A percentile compares a stretch with the other conserved stretches of the same genome.
Conservation (phyloP, 1,139 yeast species). For the Suhomyces taliae region DNA sequence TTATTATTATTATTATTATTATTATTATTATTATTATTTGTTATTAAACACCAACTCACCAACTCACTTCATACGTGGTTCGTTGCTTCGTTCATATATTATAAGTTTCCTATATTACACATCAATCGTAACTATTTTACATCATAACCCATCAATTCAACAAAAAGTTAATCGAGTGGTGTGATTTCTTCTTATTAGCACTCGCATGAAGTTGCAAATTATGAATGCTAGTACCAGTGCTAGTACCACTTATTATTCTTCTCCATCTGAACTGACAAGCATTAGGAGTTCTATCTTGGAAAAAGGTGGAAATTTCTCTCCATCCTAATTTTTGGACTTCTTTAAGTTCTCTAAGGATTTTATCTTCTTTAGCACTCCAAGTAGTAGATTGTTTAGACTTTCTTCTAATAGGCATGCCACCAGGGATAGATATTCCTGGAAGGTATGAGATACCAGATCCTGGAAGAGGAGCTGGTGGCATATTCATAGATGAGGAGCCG, state of each 20-base stretch:
- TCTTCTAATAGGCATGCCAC: constrained; percentile 9
- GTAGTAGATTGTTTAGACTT: constrained; percentile 38
- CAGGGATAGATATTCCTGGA: constrained; percentile 8
- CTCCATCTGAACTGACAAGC: constrained; percentile 53
- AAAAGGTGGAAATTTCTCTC: constrained; percentile 46
- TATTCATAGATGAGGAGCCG: constrained; percentile 1
- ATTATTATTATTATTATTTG: too few species aligned
- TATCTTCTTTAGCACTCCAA: constrained; percentile 44
- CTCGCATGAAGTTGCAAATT: constrained; percentile 7
- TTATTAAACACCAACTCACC: too few species aligned
- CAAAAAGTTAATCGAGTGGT: constrained; percentile 29
- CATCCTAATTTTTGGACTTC: constrained; percentile 47
- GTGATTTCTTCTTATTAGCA: constrained; percentile 22
- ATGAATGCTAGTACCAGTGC: constrained; percentile 11
- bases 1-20: too few species aligned
- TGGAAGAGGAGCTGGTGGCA: constrained; percentile 2
- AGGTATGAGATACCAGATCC: constrained; percentile 2
- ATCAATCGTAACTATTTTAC: too few species aligned
- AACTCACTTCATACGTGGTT: too few species aligned
- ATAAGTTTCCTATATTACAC: too few species aligned
- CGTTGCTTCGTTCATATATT: too few species aligned
- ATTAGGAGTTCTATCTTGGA: constrained; percentile 46
- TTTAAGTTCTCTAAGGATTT: constrained; percentile 36
- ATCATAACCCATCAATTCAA: constrained; percentile 17
- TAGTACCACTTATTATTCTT: constrained; percentile 36